A percentile compares a stretch with the other conserved stretches of the same genome.
Conservation (phyloP, 768 basidiomycete genomes). For the Ramaria sp. region DNA sequence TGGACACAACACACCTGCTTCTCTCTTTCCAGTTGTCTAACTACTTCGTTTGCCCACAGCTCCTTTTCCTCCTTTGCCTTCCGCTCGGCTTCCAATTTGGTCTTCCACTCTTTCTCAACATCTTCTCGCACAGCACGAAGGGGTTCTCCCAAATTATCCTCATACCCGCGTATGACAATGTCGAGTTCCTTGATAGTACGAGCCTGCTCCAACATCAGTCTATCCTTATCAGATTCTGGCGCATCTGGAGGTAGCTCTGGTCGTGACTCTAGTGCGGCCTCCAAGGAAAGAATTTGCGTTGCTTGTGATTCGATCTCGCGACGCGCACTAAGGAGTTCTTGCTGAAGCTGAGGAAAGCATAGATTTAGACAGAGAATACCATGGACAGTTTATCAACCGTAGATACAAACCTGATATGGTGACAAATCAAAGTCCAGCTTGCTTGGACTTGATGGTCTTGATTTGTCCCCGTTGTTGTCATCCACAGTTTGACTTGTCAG, state of each 20-base stretch:
- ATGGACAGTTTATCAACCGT: not conserved
- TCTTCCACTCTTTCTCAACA: conserved; percentile 64
- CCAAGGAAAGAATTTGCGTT: conserved; percentile 74
- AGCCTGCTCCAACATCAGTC: conserved; percentile 57
- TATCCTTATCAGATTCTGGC: conserved; percentile 64
- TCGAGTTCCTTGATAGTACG: conserved; percentile 74
- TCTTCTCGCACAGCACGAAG: conserved; percentile 56
- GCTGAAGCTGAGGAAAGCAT: conserved; percentile 49
- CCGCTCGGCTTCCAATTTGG: conserved; percentile 45
- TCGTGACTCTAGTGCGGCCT: conserved; percentile 62
- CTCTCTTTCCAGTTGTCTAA: conserved; percentile 69
- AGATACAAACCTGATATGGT: conserved; percentile 56
- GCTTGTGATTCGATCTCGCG: conserved; percentile 72
- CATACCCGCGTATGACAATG: conserved; percentile 56
- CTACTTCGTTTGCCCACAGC: conserved; percentile 63
- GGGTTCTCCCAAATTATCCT: conserved; percentile 63
- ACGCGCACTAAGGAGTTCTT: conserved; percentile 73
- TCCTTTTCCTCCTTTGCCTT: conserved; percentile 57
- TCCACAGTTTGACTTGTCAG: conserved; percentile 78
- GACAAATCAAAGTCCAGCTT: conserved; percentile 89
- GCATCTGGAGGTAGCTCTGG: conserved; percentile 56
- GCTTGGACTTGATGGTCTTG: conserved; percentile 69
- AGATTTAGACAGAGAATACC: not conserved
- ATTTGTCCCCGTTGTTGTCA: conserved; percentile 54
- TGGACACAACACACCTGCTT: conserved; percentile 38